phyloP scores from a whole-genome alignment of 2,329 filamentous ascomycete genomes.

The Rachicladosporium sp. region DNA sequence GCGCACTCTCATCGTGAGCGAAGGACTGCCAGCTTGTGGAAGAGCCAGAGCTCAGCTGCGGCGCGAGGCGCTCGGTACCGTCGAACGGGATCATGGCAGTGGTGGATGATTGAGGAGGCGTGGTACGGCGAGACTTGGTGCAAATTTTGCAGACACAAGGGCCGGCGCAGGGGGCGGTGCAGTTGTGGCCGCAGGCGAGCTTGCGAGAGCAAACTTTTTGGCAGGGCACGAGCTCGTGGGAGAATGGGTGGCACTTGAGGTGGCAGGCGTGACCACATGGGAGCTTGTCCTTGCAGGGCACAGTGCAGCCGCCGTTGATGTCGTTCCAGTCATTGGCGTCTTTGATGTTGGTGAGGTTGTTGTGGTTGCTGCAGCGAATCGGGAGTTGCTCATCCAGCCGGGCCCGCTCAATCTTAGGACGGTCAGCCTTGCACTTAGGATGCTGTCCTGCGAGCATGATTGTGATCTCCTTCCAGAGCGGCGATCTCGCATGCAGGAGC shows the following conservation, averaged over 20 bases:
- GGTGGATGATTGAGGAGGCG: background rate
- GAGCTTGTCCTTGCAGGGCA: constrained; percentile 32
- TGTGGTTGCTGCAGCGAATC: constrained; percentile 17
- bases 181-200: constrained; percentile 29
- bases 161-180: constrained; percentile 21
- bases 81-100: too few relatives aligned
- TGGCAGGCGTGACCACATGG: constrained; percentile 42
- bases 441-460: constrained; percentile 14
- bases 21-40: constrained; percentile 10
- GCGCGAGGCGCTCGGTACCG: background rate
- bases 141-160: constrained; percentile 21
- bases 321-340: constrained; percentile 43
- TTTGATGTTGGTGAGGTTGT: constrained; percentile 12
- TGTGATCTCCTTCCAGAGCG: too few relatives aligned
- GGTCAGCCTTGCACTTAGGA: constrained; percentile 5
- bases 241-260: constrained; percentile 39
- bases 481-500: constrained; percentile 31
- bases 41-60: constrained; percentile 1
- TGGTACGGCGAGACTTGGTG: constrained; percentile 1
- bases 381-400: constrained; percentile 15
- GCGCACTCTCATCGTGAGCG: constrained; percentile 9
- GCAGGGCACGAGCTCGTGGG: constrained; percentile 24
- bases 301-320: constrained; percentile 41
- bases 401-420: constrained; percentile 7
- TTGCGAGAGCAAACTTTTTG: constrained; percentile 18